phyloP scores from a whole-genome alignment of 108 stramenopile species.

The Nitzschia palea region DNA sequence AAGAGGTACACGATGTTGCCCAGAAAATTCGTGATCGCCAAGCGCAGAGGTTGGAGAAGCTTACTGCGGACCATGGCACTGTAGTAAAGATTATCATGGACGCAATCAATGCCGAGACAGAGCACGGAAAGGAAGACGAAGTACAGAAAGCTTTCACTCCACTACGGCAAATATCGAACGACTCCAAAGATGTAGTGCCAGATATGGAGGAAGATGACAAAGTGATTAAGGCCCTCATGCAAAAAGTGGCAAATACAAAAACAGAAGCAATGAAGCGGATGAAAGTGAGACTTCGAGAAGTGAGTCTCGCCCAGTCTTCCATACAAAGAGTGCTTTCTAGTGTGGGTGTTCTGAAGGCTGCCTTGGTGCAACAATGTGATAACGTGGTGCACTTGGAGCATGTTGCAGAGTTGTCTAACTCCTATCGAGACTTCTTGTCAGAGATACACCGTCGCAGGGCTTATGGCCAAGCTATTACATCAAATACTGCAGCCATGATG shows the following conservation, averaged over 20 bases:
- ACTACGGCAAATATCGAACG: conserved; percentile 66
- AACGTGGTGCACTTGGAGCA: conserved; percentile 82
- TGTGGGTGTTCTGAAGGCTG: conserved; percentile 67
- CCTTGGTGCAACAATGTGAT: conserved; percentile 62
- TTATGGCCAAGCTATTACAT: conserved; percentile 72
- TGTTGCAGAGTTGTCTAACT: conserved; percentile 63
- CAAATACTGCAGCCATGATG: conserved; percentile 66
- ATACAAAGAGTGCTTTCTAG: conserved; percentile 71
- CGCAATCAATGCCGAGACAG: conserved; percentile 44
- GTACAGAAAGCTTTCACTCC: conserved; percentile 71
- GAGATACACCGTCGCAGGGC: conserved; percentile 73
- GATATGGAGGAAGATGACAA: conserved; percentile 70
- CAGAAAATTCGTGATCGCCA: conserved; percentile 58
- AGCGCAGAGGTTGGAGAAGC: conserved; percentile 50
- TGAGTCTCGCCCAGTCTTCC: conserved; percentile 75
- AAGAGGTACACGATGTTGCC: conserved; percentile 56
- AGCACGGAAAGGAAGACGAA: conserved; percentile 43
- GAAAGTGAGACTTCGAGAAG: conserved; percentile 73
- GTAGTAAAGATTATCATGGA: conserved; percentile 66
- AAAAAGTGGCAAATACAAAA: conserved; percentile 71
- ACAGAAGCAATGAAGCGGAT: conserved; percentile 77
- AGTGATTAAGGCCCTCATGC: conserved; percentile 53
- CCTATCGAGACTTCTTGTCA: conserved; percentile 66
- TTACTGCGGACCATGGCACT: conserved; percentile 66
- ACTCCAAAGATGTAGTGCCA: conserved; percentile 60